Evolutionary conservation across 169 alveolate genomes (phyloP).

Genomic region (Babesia bigemina): DNA sequence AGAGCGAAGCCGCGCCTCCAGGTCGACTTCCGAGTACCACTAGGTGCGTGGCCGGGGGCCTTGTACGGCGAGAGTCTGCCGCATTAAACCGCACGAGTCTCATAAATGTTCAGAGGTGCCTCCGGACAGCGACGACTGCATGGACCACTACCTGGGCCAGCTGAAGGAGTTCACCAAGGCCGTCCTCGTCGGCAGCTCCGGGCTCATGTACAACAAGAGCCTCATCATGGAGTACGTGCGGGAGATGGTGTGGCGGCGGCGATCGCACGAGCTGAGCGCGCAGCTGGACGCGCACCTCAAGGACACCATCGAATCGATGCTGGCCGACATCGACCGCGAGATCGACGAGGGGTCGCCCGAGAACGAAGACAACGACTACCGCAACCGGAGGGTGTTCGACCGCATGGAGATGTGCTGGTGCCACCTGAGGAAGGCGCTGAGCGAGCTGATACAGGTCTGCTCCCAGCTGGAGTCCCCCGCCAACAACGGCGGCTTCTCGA

Average conservation of each 20-base stretch:
- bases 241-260: constrained; percentile 11
- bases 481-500: constrained; percentile 23
- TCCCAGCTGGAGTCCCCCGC: constrained; percentile 19
- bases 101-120: constrained; percentile 1
- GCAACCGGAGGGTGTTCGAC: constrained; percentile 5
- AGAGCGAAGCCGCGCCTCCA: constrained; percentile 19
- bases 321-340: neutral
- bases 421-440: constrained; percentile 30
- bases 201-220: constrained; percentile 13
- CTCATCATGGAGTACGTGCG: constrained; percentile 21
- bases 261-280: constrained; percentile 10
- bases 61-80: neutral
- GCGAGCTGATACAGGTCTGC: constrained; percentile 49
- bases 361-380: neutral
- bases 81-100: neutral
- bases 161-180: constrained; percentile 28
- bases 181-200: constrained; percentile 23
- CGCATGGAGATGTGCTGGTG: constrained; percentile 27
- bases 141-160: constrained; percentile 15
- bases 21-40: constrained; percentile 10
- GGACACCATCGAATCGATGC: constrained; percentile 7
- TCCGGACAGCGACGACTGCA: neutral
- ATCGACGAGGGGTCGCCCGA: neutral
- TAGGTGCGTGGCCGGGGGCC: constrained; percentile 1
- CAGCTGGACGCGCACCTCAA: constrained; percentile 32